These are phyloP conservation scores for Russula virescens DNA, from an alignment of 768 basidiomycete genomes.

Conservation along the genomic window DNA sequence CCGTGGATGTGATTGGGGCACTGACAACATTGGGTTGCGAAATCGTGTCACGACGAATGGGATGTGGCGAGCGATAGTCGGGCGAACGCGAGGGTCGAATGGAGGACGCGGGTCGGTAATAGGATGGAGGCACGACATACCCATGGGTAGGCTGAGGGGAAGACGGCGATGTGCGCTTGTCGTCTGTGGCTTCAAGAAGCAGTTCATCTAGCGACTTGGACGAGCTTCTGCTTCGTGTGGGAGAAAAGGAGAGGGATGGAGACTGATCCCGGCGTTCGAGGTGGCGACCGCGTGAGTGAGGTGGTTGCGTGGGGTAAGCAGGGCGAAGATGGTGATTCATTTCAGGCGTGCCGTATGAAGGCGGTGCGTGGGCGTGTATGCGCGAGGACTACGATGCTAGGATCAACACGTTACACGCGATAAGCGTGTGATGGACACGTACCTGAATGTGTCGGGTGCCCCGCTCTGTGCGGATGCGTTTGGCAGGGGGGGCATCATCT, in stretches of 20 bases:
- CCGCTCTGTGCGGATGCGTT: constrained; percentile 41
- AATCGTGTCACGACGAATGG: constrained; percentile 9
- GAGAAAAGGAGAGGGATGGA: constrained; percentile 32
- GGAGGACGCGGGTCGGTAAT: constrained; percentile 18
- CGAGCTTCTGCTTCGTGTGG: constrained; percentile 33
- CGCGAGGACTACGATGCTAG: constrained; percentile 22
- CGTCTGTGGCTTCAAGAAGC: constrained; percentile 40
- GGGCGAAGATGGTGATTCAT: constrained; percentile 27
- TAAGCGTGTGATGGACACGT: constrained; percentile 18
- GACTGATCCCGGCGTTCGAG: constrained; percentile 20
- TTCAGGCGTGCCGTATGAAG: constrained; percentile 23
- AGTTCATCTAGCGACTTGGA: constrained; percentile 43
- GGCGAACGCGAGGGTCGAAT: constrained; percentile 16
- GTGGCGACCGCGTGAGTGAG: constrained; percentile 27
- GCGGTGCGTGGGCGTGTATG: constrained; percentile 25
- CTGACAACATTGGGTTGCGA: constrained; percentile 6
- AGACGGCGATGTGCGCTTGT: constrained; percentile 31
- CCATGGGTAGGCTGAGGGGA: constrained; percentile 27
- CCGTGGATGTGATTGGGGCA: constrained; percentile 19
- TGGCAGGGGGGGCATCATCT: constrained; percentile 44
- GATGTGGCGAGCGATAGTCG: constrained; percentile 13
- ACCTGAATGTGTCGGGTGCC: constrained; percentile 32
- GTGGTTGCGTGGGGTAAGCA: constrained; percentile 25
- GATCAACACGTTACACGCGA: not conserved
- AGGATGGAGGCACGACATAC: constrained; percentile 29